These are phyloP conservation scores for Talaromyces islandicus DNA, from an alignment of 2,329 filamentous ascomycete species.

Conservation along the genomic window DNA sequence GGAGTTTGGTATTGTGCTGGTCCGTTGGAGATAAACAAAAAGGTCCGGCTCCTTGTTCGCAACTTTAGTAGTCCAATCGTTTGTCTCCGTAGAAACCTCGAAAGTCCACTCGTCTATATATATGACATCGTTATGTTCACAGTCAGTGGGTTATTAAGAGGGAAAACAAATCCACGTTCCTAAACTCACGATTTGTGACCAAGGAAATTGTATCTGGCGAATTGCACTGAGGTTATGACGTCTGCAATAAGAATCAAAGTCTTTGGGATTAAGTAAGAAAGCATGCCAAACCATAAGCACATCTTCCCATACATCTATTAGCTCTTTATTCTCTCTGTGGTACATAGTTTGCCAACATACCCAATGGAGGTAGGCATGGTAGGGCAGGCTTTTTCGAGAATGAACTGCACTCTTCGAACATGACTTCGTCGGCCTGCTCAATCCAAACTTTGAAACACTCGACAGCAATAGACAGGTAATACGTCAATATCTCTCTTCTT, in stretches of 20 bases:
- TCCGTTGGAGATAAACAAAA: constrained; percentile 5
- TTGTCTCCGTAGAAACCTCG: neutral
- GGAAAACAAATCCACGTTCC: neutral
- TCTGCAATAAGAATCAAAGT: constrained; percentile 14
- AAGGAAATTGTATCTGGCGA: constrained; percentile 11
- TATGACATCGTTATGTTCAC: neutral
- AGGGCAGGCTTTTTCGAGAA: neutral
- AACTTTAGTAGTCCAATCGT: neutral
- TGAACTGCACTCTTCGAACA: neutral
- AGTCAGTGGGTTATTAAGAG: neutral
- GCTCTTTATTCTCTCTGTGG: neutral
- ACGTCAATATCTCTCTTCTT: constrained; percentile 13
- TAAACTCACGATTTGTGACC: constrained; percentile 11
- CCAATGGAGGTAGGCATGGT: constrained; percentile 5
- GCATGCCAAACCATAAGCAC: constrained; percentile 36
- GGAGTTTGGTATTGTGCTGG: neutral
- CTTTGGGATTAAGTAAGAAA: constrained; percentile 26
- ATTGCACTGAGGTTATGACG: neutral
- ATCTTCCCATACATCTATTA: constrained; percentile 20
- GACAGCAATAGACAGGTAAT: constrained; percentile 12
- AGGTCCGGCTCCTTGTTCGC: constrained; percentile 11
- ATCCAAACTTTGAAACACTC: constrained; percentile 13
- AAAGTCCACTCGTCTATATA: constrained; percentile 5
- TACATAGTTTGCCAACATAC: neutral
- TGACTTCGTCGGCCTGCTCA: neutral